These are phyloP conservation scores for Trichomonascus vanleenenianus DNA, from an alignment of 805 yeast genomes.

Conservation along the genomic window DNA sequence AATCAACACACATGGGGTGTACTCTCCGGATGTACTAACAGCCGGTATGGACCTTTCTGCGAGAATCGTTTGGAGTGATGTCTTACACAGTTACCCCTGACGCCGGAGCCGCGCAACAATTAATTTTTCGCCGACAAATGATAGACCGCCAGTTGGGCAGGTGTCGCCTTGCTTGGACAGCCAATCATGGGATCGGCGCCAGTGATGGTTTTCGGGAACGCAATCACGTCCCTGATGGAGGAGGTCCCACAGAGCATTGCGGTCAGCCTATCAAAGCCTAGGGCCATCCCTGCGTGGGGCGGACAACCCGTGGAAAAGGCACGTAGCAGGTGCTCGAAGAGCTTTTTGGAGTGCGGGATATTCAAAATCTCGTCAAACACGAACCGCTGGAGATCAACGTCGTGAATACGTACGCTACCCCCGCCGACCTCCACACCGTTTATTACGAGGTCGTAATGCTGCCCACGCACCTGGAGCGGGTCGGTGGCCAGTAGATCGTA, in stretches of 20 bases:
- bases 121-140: not conserved
- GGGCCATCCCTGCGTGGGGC: slow-evolving; percentile 96
- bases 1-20: too few species aligned
- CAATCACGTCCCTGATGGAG: slow-evolving; percentile 87
- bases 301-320: slow-evolving; percentile 92
- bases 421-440: slow-evolving; percentile 97
- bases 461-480: slow-evolving; percentile 70
- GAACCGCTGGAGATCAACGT: slow-evolving; percentile 64
- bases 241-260: slow-evolving; percentile 77
- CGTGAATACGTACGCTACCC: slow-evolving; percentile 93
- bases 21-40: too few species aligned
- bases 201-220: slow-evolving; percentile 87
- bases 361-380: slow-evolving; percentile 59
- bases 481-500: slow-evolving; percentile 44
- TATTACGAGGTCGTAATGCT: slow-evolving; percentile 87
- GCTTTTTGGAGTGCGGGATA: slow-evolving; percentile 45
- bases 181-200: slow-evolving; percentile 86
- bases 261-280: slow-evolving; percentile 89
- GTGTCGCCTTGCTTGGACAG: slow-evolving; percentile 64
- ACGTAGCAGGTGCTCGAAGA: slow-evolving; percentile 78
- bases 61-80: too few species aligned
- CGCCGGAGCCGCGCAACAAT: too few species aligned
- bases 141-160: slow-evolving; percentile 46
- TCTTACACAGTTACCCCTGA: too few species aligned
- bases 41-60: too few species aligned